Evolutionary conservation across 495 filamentous ascomycete genomes (phyloP), one percentile per base, ranked within the genome.

Genomic region (Penicillium nucicola): DNA sequence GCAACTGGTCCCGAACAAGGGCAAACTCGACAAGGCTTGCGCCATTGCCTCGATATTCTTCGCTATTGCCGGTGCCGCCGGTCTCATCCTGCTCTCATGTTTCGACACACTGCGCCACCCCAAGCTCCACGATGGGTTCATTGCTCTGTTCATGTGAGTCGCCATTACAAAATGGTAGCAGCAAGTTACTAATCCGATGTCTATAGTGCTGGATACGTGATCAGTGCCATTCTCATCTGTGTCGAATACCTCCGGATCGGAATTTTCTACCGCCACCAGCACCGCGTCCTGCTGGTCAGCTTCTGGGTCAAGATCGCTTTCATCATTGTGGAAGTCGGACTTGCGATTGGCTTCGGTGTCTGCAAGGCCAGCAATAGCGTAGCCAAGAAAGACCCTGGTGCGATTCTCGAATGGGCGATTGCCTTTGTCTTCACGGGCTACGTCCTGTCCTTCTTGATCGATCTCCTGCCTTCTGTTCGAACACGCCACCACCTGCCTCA

Each of bases 391-490:
- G 80, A 88, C 63, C 51, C 69, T 1, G 82, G 75, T 13, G 84
- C 84, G 0, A 71, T 86, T 13, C 62, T 89, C 25, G 87, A 89
- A 68, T 97, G 92, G 92, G 70, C 85, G 44, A 86, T 98, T 52
- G 85, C 91, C 18, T 84, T 97, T 57, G 75, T 97, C 53, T 98
- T 96, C 72, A 91, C 86, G 9, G 87, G 89, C 59, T 97, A 95
- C 66, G 75, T 96, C 35, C 79, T 95, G 40, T 90, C 88, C 33
- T 97, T 96, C 72, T 81, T 87, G 45, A 72, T 97, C 60, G 93
- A 98, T 64, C 76, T 98, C 32, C 72, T 90, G 43, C 93, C 93
- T 0, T 89, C 90, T 15, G 77, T 87, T 2, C 75, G 79, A 12
- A 89, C 82, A 4, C 86, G 84, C 50, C 68, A 66, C 30, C 70